phyloP scores from a whole-genome alignment of 108 stramenopile genomes.

The Skeletonema grethae region DNA sequence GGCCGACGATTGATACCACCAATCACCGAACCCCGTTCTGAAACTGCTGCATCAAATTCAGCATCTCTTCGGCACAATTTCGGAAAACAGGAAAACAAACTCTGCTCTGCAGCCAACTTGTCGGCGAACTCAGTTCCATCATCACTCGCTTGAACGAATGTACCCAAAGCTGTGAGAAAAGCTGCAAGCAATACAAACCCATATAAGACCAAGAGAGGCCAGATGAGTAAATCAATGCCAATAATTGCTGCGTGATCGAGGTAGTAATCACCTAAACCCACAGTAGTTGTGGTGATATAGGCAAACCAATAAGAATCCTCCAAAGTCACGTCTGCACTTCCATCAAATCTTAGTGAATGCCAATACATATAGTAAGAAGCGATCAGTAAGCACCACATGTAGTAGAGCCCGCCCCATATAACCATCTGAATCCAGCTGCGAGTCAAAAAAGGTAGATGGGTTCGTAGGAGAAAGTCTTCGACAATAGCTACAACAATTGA shows the following conservation, averaged over 20 bases:
- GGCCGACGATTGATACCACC: too few relatives aligned
- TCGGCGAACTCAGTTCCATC: conserved; percentile 1
- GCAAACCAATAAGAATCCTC: conserved; percentile 56
- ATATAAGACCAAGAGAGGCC: conserved; percentile 22
- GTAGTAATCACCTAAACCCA: conserved; percentile 56
- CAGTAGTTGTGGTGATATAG: conserved; percentile 49
- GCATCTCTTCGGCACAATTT: not conserved
- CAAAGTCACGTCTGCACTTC: conserved; percentile 1
- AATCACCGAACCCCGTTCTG: too few relatives aligned
- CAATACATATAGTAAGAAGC: conserved; percentile 15
- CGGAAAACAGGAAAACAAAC: conserved; percentile 6
- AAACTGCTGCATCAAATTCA: not conserved
- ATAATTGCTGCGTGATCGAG: conserved; percentile 47
- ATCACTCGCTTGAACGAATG: not conserved
- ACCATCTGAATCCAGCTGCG: conserved; percentile 17
- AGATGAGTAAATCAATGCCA: conserved; percentile 14
- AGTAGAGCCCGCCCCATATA: conserved; percentile 48
- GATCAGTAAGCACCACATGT: conserved; percentile 38
- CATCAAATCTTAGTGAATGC: conserved; percentile 10
- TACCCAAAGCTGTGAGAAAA: conserved; percentile 8
- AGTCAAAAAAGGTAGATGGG: conserved; percentile 14
- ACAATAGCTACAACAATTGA: conserved; percentile 40
- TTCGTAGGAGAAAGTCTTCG: conserved; percentile 36
- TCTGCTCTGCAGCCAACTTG: conserved; percentile 6
- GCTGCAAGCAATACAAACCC: conserved; percentile 15